These are phyloP conservation scores for Populus euphratica DNA, from an alignment of 345 rosid species.

Conservation along the genomic window DNA sequence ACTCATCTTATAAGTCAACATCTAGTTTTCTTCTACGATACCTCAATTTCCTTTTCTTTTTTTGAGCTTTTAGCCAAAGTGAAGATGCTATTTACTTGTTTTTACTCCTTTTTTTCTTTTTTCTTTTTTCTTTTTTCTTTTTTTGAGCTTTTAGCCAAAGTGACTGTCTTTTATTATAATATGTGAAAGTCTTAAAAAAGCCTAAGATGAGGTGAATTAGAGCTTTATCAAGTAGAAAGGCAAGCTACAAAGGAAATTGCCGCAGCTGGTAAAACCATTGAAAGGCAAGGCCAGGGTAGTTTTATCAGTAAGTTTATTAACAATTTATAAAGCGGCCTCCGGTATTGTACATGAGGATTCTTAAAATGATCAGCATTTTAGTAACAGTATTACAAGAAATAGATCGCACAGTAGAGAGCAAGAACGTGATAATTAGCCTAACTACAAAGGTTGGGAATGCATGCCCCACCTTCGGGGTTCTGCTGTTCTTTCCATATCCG, in stretches of 20 bases:
- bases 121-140: too few relatives aligned
- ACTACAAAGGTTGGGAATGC: slow-evolving; percentile 85
- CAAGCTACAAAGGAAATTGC: background rate
- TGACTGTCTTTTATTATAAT: too few relatives aligned
- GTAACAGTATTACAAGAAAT: slow-evolving; percentile 8
- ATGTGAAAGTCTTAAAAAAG: too few relatives aligned
- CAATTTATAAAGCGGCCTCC: slow-evolving; percentile 3
- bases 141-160: too few relatives aligned
- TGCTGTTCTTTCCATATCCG: slow-evolving; percentile 96
- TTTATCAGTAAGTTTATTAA: slow-evolving; percentile 3
- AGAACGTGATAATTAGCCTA: slow-evolving; percentile 12
- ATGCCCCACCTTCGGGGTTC: slow-evolving; percentile 73
- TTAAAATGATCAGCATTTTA: background rate
- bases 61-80: too few relatives aligned
- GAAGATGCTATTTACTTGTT: too few relatives aligned
- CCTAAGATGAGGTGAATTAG: too few relatives aligned
- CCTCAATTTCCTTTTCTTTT: too few relatives aligned
- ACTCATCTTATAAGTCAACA: too few relatives aligned
- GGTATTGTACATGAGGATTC: slow-evolving; percentile 3
- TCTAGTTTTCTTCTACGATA: too few relatives aligned
- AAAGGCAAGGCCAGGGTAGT: background rate
- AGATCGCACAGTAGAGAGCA: background rate
- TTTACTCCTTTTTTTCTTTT: too few relatives aligned
- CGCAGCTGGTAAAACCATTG: background rate
- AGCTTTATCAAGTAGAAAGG: background rate